A percentile compares a stretch with the other conserved stretches of the same genome.
These are phyloP conservation scores for Diaporthe sp. DNA, from an alignment of 2,329 filamentous ascomycete genomes.

Conservation along the genomic window DNA sequence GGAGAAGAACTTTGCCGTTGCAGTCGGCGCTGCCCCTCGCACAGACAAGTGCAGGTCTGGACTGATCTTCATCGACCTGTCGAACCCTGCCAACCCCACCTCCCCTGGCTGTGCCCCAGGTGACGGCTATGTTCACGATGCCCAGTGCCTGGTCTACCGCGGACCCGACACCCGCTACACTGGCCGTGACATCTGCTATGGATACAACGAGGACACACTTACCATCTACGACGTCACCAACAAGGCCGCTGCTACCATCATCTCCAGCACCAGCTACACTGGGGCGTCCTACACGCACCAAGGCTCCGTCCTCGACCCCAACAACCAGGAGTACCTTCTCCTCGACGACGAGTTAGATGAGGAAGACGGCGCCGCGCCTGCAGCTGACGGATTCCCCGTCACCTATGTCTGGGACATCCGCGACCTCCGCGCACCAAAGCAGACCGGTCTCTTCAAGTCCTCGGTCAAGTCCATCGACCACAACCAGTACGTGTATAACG, in stretches of 20 bases:
- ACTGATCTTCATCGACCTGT: constrained; percentile 71
- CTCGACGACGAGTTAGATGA: constrained; percentile 69
- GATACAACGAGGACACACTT: constrained; percentile 65
- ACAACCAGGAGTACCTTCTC: constrained; percentile 60
- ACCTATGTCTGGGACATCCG: constrained; percentile 65
- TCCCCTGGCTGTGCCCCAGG: constrained; percentile 65
- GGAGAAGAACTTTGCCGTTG: constrained; percentile 62
- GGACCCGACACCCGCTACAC: constrained; percentile 64
- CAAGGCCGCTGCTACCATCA: constrained; percentile 59
- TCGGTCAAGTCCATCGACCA: constrained; percentile 56
- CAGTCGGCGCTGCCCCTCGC: constrained; percentile 56
- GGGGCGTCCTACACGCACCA: constrained; percentile 70
- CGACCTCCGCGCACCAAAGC: constrained; percentile 56
- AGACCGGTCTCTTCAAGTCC: constrained; percentile 57
- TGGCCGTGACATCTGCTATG: constrained; percentile 67
- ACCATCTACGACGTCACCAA: constrained; percentile 65
- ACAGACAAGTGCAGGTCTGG: constrained; percentile 63
- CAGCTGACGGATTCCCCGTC: constrained; percentile 58
- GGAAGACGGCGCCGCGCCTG: constrained; percentile 53
- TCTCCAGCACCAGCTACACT: constrained; percentile 67
- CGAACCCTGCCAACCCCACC: constrained; percentile 64
- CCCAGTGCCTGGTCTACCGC: constrained; percentile 68
- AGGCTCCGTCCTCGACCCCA: constrained; percentile 63
- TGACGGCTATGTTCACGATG: constrained; percentile 74
- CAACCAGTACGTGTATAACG: constrained; percentile 59